These are phyloP conservation scores for Solanum hybrid DNA, from an alignment of 305 asterid species.

Conservation along the genomic window DNA sequence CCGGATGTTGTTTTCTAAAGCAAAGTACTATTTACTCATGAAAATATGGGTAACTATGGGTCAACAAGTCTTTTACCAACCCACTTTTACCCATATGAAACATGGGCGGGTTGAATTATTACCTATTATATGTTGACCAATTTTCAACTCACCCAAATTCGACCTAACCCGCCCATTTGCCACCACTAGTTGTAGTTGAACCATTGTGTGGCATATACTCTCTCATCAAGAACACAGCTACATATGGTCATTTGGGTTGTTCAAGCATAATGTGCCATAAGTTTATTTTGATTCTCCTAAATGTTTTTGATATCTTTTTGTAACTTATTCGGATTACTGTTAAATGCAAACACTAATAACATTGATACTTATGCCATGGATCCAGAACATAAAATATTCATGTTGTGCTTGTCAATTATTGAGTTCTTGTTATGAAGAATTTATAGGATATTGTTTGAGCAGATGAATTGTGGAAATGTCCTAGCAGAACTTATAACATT, in stretches of 20 bases:
- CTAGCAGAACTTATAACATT: background rate
- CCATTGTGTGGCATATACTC: background rate
- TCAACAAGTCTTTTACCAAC: background rate
- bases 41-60: background rate
- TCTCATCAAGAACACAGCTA: background rate
- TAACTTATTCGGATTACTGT: background rate
- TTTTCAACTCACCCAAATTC: background rate
- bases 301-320: background rate
- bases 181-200: background rate
- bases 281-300: background rate
- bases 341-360: background rate
- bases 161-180: background rate
- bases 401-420: background rate
- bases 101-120: background rate
- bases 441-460: background rate
- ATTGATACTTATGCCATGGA: background rate
- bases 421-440: background rate
- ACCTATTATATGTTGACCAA: background rate
- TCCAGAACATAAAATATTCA: background rate
- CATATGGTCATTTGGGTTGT: background rate
- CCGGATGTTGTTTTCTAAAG: background rate
- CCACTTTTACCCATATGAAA: background rate
- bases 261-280: background rate
- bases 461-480: background rate
- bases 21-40: background rate